Base-by-base conservation (phyloP, 2,329 filamentous ascomycete species). In the Xylaria sp. region DNA sequence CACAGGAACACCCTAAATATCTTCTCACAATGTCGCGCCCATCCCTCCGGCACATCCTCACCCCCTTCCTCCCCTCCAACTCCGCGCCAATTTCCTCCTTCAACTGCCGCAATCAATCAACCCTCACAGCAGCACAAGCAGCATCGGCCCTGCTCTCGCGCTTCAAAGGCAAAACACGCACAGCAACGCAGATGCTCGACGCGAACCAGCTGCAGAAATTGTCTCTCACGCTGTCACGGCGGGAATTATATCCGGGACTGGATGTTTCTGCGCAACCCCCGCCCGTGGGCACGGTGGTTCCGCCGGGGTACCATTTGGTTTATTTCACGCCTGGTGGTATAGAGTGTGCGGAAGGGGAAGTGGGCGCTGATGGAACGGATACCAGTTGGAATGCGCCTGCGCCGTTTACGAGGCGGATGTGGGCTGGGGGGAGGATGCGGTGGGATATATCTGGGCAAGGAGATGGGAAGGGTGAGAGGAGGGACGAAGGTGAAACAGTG, bases 381-480 rank as follows among this genome's bases (percentile, higher is more conserved):
- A 79, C 76, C 0, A 85, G 85, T 0, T 91, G 88, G 75, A 91
- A 90, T 72, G 85, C 89, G 0, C 83, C 86, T 0, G 69, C 79
- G 2, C 89, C 89, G 0, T 91, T 90, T 66, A 89, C 88, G 1
- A 79, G 89, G 36, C 83, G 89, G 13, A 91, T 91, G 89, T 91
- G 90, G 90, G 89, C 89, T 0, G 89, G 89, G 1, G 90, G 90
- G 0, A 81, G 83, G 65, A 86, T 91, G 78, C 76, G 77, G 41
- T 71, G 55, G 63, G 1, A 18, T 18, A 8, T n/a, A 7, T 18
- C 6, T 46, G 41, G 7, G 39, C 15, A 18, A 13, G 12, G 13
- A 43, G 41, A 43, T 1, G 41, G 41, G 78, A 76, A 77, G 41
- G 66, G 54, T 54, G 1, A 12, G 1, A 23, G 15, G 90, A n/a